Evolutionary conservation across 2,329 filamentous ascomycete genomes (phyloP), one percentile per base, ranked within the genome.

Genomic region (Fusarium dlaminii): DNA sequence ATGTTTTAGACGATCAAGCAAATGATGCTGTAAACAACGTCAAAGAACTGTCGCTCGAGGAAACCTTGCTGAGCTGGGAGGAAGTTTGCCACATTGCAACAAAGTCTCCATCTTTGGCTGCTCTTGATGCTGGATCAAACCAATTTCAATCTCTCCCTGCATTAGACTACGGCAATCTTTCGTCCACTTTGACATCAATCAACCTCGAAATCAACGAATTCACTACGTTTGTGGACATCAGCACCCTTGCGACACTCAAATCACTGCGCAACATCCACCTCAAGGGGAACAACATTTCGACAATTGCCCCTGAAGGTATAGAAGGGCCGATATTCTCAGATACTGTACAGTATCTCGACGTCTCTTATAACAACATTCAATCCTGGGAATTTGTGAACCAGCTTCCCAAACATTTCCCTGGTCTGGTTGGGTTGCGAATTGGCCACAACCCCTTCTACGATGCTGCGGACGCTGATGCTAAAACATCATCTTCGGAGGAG

Each of bases 401-500:
- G 10, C 87, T 99, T 3, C 84, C 89, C 5, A 78, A 81, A 18
- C 84, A 90, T 66, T 94, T 97, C 74, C 96, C 96, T 0, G 90
- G 91, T 8, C 86, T 98, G 12, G 87, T 85, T 18, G 91, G 90
- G 39, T 88, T 99, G 43, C 93, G 95, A 22, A 90, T 98, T 70
- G 91, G 94, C 10, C 92, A 95, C 79, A 98, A 98, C 75, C 95
- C 96, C 9, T 87, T 98, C 29, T 97, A 94, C 82, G 86, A 91
- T 61, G 72, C 85, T 81, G 32, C 83, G 84, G 73, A 80, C 10
- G 42, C 56, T 11, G 86, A 78, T n/a, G 80, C 83, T 60, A 84
- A 83, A 61, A 82, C 84, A 30, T 82, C 87, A 32, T 88, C 87
- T 11, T 87, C 92, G 2, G 94, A 97, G 62, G 94, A 97, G 78